A percentile compares a stretch with the other conserved stretches of the same genome.
phyloP scores from a whole-genome alignment of 2,329 filamentous ascomycete genomes.

The Colletotrichum gigasporum region DNA sequence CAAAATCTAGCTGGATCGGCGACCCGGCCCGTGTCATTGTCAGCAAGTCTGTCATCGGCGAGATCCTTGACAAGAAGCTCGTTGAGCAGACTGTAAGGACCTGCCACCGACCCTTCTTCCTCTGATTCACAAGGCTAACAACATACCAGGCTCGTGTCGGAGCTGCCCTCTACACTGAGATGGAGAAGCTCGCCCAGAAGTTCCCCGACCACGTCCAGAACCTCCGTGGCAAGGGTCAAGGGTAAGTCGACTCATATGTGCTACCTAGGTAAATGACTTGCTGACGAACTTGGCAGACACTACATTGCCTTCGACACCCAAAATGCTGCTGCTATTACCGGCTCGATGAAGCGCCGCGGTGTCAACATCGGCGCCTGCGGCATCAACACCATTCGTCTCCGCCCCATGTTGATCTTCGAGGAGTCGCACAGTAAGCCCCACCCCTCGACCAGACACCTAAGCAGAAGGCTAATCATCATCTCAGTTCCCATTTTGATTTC shows the following conservation, averaged over 20 bases:
- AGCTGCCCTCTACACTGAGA: slow-evolving; percentile 72
- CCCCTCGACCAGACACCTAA: not conserved
- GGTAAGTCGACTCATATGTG: slow-evolving; percentile 34
- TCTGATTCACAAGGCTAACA: slow-evolving; percentile 1
- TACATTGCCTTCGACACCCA: slow-evolving; percentile 85
- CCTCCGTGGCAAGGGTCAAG: slow-evolving; percentile 79
- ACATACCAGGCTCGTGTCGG: slow-evolving; percentile 63
- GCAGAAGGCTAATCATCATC: not conserved
- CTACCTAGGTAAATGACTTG: not conserved
- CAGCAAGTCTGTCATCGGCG: slow-evolving; percentile 80
- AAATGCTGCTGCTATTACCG: slow-evolving; percentile 74
- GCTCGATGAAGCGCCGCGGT: slow-evolving; percentile 75
- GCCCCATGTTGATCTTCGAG: slow-evolving; percentile 86
- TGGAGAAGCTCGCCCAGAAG: slow-evolving; percentile 69
- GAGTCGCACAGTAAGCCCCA: slow-evolving; percentile 63
- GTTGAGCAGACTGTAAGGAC: slow-evolving; percentile 64
- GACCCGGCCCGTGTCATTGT: slow-evolving; percentile 81
- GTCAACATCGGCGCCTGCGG: slow-evolving; percentile 84
- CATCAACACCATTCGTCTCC: slow-evolving; percentile 72
- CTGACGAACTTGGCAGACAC: slow-evolving; percentile 50
- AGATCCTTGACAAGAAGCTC: slow-evolving; percentile 75
- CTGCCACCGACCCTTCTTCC: too few species aligned
- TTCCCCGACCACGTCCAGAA: slow-evolving; percentile 78
- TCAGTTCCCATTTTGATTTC: slow-evolving; percentile 72
- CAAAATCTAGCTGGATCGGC: slow-evolving; percentile 71